Evolutionary conservation across 2,329 filamentous ascomycete genomes (phyloP), one percentile per base, ranked within the genome.

Genomic region (Monosporascus sp.): DNA sequence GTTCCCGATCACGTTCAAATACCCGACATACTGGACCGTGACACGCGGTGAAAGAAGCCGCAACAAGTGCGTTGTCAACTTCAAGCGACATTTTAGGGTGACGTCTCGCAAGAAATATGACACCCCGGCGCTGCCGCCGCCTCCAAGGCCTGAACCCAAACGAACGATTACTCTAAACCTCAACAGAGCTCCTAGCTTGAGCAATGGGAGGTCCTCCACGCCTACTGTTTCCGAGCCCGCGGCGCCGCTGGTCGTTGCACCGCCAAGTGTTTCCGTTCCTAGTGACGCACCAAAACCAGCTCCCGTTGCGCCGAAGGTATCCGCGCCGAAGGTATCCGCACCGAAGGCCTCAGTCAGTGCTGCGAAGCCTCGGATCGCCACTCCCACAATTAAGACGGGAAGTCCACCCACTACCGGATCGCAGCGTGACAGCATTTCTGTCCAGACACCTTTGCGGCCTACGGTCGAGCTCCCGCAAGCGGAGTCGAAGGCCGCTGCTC

Each of bases 21-120:
- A 75, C 52, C 78, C 78, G 43, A 73, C 68, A 11, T 73, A 71
- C 60, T 80, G 76, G 74, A 72, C 64, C 37, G 74, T 60, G 17
- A 47, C 55, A 1, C 63, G 68, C 17, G 70, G 55, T 20, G 62
- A 66, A 41, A 65, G 48, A 40, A 50, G 55, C 43, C 60, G 59
- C 6, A 56, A 58, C 37, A 64, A 57, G 48, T 61, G 52, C 40
- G 22, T 60, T 5, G 38, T 69, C 11, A 50, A 54, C 7, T 69
- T 69, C 52, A 57, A 54, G 11, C 64, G 58, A 22, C 56, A 60
- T 50, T 64, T 56, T 43, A 64, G 64, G 46, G 64, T 58, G 22
- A 62, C 61, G 51, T 55, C 66, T 22, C 61, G 65, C 20, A 65
- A 62, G 51, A 51, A 47, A 22, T 68, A 66, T 49, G 55, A 57